phyloP scores from a whole-genome alignment of 2,329 filamentous ascomycete species.

The Lithohypha guttulata region DNA sequence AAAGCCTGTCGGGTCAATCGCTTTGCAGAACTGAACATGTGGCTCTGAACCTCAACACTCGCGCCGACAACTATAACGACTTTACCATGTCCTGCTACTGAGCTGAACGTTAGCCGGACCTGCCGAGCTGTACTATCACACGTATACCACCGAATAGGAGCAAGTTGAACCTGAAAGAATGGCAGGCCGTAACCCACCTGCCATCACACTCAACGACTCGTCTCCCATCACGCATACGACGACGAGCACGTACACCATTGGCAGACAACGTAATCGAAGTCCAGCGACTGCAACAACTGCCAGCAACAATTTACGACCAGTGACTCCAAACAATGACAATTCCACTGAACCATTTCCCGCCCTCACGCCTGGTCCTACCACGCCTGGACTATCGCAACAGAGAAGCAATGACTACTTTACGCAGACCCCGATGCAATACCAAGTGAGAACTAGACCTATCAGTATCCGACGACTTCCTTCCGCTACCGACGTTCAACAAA shows the following conservation, averaged over 20 bases:
- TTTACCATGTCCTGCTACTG: too few species aligned
- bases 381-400: not conserved
- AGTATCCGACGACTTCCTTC: conserved; percentile 19
- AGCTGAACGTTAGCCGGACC: too few species aligned
- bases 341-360: conserved; percentile 4
- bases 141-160: too few species aligned
- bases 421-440: not conserved
- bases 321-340: conserved; percentile 4
- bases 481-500: conserved; percentile 5
- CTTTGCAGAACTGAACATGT: too few species aligned
- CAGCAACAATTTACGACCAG: conserved; percentile 7
- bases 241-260: not conserved
- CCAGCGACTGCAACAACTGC: not conserved
- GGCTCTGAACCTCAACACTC: too few species aligned
- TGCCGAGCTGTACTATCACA: too few species aligned
- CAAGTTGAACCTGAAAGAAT: too few species aligned
- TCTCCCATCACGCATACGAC: conserved; percentile 4
- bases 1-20: too few species aligned
- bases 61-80: too few species aligned
- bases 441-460: conserved; percentile 14
- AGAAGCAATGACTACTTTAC: conserved; percentile 1
- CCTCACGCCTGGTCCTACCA: not conserved
- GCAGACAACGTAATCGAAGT: not conserved
- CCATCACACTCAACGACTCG: conserved; percentile 6
- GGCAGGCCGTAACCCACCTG: conserved; percentile 4